Conservation (phyloP, 108 stramenopile genomes). For the Nitzschia sp. region DNA sequence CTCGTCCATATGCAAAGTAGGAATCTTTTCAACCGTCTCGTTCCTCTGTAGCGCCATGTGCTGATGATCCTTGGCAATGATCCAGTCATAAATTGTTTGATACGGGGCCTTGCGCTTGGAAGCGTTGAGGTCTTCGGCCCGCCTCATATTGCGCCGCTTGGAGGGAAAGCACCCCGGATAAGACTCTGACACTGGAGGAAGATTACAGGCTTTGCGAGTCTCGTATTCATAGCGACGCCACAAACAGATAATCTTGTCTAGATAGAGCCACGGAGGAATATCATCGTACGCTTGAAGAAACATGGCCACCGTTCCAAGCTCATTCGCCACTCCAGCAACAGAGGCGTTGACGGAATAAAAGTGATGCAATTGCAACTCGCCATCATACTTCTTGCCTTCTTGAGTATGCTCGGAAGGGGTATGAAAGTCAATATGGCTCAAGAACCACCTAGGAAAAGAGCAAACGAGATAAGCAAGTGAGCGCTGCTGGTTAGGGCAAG, state of each 20-base stretch:
- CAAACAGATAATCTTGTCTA: conserved; percentile 58
- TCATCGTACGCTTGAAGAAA: conserved; percentile 44
- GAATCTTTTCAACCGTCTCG: conserved; percentile 15
- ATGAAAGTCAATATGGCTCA: conserved; percentile 48
- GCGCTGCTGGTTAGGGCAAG: no score
- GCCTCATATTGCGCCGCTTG: not conserved
- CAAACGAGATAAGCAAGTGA: not conserved
- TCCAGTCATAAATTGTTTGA: conserved; percentile 12
- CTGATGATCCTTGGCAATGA: conserved; percentile 20
- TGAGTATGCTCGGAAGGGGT: conserved; percentile 50
- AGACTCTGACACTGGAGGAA: conserved; percentile 18
- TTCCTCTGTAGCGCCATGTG: not conserved
- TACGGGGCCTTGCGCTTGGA: conserved; percentile 1
- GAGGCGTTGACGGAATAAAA: conserved; percentile 31
- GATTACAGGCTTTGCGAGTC: conserved; percentile 41
- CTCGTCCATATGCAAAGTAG: conserved; percentile 25
- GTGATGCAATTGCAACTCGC: conserved; percentile 45
- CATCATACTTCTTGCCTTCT: conserved; percentile 55
- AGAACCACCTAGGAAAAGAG: conserved; percentile 42
- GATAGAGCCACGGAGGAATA: conserved; percentile 26
- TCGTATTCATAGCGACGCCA: conserved; percentile 48
- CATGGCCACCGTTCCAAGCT: conserved; percentile 41
- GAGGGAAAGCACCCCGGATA: conserved; percentile 36
- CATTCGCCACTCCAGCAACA: conserved; percentile 19
- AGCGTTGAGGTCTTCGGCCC: not conserved